Evolutionary conservation across 73 alveolate species (phyloP).

Genomic region (Effrenium voratum): DNA sequence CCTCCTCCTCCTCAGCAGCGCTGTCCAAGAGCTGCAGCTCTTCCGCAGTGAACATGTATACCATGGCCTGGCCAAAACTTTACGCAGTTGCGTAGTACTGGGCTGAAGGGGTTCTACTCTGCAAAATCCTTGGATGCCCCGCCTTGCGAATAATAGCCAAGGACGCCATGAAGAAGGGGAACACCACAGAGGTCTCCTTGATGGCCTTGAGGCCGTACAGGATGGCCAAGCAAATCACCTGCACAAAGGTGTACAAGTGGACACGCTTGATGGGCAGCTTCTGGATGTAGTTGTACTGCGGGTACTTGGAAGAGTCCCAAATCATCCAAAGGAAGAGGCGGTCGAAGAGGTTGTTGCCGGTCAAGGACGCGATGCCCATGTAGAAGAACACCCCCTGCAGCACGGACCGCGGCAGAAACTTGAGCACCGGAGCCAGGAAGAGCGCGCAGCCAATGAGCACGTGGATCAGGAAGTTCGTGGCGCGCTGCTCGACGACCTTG

Average conservation of each 20-base stretch:
- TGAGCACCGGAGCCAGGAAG: neutral
- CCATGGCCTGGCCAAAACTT: neutral
- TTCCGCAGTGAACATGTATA: slow-evolving; percentile 1
- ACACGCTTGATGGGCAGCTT: neutral
- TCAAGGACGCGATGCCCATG: slow-evolving; percentile 19
- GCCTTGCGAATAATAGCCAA: slow-evolving; percentile 12
- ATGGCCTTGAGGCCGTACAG: neutral
- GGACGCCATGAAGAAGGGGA: slow-evolving; percentile 17
- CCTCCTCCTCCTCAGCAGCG: neutral
- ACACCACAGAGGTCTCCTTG: neutral
- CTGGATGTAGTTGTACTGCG: neutral
- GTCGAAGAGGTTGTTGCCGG: slow-evolving; percentile 26
- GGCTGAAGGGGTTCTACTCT: neutral
- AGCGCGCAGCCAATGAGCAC: neutral
- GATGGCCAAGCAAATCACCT: neutral
- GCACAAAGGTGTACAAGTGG: slow-evolving; percentile 14
- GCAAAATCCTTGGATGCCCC: neutral
- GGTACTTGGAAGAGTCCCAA: neutral
- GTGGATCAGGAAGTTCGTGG: neutral
- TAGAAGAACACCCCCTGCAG: slow-evolving; percentile 18
- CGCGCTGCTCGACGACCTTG: slow-evolving; percentile 22
- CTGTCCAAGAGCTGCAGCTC: slow-evolving; percentile 14
- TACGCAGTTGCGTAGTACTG: neutral
- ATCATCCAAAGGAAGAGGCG: neutral
- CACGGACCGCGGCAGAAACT: neutral